Evolutionary conservation across 129 eudicot genomes (phyloP).

Genomic region (Flaveria brownii): DNA sequence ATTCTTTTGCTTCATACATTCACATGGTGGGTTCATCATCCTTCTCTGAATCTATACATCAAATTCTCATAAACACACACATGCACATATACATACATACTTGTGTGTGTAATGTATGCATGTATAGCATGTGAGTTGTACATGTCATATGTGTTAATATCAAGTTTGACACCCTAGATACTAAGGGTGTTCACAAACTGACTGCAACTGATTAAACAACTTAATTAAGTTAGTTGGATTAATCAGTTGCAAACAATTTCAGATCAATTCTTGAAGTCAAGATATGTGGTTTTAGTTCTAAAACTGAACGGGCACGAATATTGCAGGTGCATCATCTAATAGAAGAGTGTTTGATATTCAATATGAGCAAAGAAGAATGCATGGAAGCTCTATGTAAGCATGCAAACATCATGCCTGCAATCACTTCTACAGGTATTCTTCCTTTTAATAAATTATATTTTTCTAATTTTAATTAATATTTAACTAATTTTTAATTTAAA

Average conservation of each 20-base stretch:
- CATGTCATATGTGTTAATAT: neutral
- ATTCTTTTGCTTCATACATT: slow-evolving; percentile 61
- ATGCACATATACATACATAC: neutral
- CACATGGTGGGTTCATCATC: slow-evolving; percentile 46
- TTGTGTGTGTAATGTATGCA: neutral
- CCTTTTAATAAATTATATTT: too few relatives aligned
- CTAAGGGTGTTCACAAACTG: neutral
- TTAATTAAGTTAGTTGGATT: neutral
- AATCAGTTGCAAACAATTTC: neutral
- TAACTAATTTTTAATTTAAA: neutral
- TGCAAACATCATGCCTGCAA: slow-evolving; percentile 69
- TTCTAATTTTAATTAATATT: neutral
- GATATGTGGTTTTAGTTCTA: neutral
- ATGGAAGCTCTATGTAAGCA: slow-evolving; percentile 69
- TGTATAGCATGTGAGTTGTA: neutral
- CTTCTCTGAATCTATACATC: slow-evolving; percentile 9
- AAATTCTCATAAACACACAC: neutral
- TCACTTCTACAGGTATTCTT: slow-evolving; percentile 57
- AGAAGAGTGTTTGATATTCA: slow-evolving; percentile 65
- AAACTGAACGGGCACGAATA: neutral
- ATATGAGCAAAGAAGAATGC: slow-evolving; percentile 74
- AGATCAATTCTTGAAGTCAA: neutral
- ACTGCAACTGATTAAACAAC: neutral
- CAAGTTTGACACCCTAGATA: neutral
- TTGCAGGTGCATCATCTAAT: slow-evolving; percentile 66